Conservation (phyloP, 495 filamentous ascomycete species). For the Talaromyces proteolyticus region DNA sequence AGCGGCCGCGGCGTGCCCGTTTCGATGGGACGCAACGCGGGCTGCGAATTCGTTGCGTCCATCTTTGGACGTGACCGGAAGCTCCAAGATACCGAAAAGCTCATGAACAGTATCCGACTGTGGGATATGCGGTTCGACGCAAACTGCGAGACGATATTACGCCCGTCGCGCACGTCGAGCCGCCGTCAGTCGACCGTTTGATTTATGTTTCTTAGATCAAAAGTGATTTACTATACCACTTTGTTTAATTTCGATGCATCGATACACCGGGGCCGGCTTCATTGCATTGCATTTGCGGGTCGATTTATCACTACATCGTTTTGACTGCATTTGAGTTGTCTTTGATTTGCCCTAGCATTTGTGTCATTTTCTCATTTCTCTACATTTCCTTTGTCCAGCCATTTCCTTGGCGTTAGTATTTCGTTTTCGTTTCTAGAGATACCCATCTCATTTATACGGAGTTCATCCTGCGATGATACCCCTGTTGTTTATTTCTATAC, state of each 20-base stretch:
- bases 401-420: conserved; percentile 6
- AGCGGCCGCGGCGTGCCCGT: conserved; percentile 54
- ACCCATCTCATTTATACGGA: conserved; percentile 7
- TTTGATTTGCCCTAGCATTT: neutral
- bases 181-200: conserved; percentile 5
- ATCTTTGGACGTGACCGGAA: conserved; percentile 93
- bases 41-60: conserved; percentile 93
- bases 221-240: neutral
- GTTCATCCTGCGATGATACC: conserved; percentile 7
- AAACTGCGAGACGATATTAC: conserved; percentile 90
- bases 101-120: conserved; percentile 87
- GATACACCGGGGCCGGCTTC: no score
- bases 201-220: neutral
- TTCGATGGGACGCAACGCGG: conserved; percentile 87
- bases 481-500: neutral
- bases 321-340: neutral
- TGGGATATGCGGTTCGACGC: conserved; percentile 96
- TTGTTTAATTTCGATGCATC: neutral
- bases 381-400: conserved; percentile 5
- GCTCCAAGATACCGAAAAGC: conserved; percentile 85
- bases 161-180: conserved; percentile 30
- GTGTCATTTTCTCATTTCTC: neutral
- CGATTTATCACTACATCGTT: neutral
- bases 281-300: conserved; percentile 4
- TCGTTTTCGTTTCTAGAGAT: conserved; percentile 8